phyloP scores from a whole-genome alignment of 352 stramenopile species.

The Phytophthora capsici region DNA sequence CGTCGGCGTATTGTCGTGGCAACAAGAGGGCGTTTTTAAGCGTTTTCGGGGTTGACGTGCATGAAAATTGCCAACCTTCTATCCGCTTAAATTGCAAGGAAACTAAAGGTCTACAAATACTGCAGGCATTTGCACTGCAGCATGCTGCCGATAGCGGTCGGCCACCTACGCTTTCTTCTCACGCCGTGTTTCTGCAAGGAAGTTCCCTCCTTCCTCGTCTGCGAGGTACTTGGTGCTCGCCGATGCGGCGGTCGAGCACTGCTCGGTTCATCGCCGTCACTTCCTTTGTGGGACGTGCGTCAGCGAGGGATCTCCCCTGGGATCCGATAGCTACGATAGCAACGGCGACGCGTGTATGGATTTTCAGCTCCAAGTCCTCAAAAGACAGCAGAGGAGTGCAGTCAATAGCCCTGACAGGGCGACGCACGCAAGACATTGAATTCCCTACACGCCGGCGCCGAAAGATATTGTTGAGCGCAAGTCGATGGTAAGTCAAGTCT shows the following conservation, averaged over 20 bases:
- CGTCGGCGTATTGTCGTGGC: constrained; percentile 18
- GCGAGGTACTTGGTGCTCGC: background rate
- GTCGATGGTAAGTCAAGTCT: constrained; percentile 3
- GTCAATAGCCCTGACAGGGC: background rate
- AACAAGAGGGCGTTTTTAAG: background rate
- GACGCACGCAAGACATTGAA: constrained; percentile 3
- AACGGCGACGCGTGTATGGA: background rate
- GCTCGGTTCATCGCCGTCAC: background rate
- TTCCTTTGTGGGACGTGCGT: constrained; percentile 23
- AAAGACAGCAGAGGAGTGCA: constrained; percentile 1
- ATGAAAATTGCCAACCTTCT: background rate
- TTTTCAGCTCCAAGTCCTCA: constrained; percentile 1
- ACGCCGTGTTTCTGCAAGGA: constrained; percentile 29
- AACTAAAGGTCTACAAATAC: no score
- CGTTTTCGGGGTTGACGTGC: constrained; percentile 10
- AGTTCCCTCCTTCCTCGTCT: constrained; percentile 48
- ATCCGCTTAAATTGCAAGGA: background rate
- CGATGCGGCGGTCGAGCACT: no score
- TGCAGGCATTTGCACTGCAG: background rate
- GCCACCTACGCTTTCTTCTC: constrained; percentile 34
- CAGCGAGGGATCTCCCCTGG: constrained; percentile 17
- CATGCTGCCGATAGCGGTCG: background rate
- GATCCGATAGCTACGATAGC: constrained; percentile 7
- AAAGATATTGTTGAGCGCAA: constrained; percentile 25
- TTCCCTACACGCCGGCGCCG: background rate